These are phyloP conservation scores for Arthrobotrys musiformis DNA, from an alignment of 2,329 filamentous ascomycete species.

Conservation along the genomic window DNA sequence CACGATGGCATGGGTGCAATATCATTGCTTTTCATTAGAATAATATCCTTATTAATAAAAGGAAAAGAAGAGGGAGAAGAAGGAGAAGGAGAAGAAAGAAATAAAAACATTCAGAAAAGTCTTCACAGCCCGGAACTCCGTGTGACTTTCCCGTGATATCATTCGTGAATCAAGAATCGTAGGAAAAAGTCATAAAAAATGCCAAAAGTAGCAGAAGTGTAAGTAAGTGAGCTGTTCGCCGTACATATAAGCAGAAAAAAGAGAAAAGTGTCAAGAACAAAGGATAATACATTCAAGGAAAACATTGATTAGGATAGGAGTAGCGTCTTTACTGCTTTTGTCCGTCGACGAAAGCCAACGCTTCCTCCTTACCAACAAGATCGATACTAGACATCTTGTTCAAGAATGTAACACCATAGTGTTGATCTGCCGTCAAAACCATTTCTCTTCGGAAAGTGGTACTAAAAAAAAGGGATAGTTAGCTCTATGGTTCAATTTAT, in stretches of 20 bases:
- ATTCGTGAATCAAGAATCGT: slow-evolving; percentile 43
- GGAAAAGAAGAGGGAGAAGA: too few relatives aligned
- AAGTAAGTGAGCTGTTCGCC: not conserved
- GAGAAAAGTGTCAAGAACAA: not conserved
- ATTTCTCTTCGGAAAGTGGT: slow-evolving; percentile 98
- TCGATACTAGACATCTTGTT: slow-evolving; percentile 96
- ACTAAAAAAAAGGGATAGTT: slow-evolving; percentile 66
- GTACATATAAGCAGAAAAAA: not conserved
- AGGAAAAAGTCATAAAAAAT: slow-evolving; percentile 16
- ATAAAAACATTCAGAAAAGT: slow-evolving; percentile 35
- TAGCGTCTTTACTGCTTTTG: slow-evolving; percentile 66
- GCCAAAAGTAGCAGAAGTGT: not conserved
- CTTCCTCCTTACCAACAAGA: slow-evolving; percentile 86
- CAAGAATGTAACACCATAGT: slow-evolving; percentile 92
- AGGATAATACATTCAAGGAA: not conserved
- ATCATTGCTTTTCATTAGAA: not conserved
- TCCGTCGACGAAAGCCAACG: slow-evolving; percentile 92
- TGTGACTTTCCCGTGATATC: slow-evolving; percentile 56
- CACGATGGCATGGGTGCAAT: not conserved
- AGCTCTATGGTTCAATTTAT: not conserved
- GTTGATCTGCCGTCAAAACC: slow-evolving; percentile 93
- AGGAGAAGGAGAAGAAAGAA: not conserved
- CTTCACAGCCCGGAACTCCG: slow-evolving; percentile 55
- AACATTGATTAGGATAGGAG: not conserved
- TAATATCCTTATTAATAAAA: not conserved